Evolutionary conservation across 441 rosid genomes (phyloP).

Genomic region (Erysimum pusillum): DNA sequence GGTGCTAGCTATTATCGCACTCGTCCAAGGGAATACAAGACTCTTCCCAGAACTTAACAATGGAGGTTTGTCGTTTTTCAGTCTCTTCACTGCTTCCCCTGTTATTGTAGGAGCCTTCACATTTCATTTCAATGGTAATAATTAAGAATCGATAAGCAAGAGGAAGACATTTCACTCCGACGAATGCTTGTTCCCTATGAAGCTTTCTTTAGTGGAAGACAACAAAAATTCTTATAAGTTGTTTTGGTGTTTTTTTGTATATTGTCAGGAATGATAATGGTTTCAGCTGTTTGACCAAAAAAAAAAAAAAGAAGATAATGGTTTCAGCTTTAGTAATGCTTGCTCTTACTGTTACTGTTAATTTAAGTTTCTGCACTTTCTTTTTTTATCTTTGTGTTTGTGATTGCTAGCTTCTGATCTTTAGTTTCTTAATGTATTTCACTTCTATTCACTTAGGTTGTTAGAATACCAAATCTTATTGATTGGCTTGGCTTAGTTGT

Average conservation of each 20-base stretch:
- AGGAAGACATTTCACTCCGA: conserved; percentile 36
- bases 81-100: conserved; percentile 88
- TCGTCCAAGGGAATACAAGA: conserved; percentile 70
- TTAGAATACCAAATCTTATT: no score
- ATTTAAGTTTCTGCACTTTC: no score
- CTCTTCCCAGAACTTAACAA: conserved; percentile 62
- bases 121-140: conserved; percentile 86
- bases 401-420: no score
- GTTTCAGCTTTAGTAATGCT: no score
- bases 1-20: conserved; percentile 68
- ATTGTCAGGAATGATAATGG: no score
- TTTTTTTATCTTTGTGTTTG: no score
- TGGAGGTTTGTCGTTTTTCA: conserved; percentile 60
- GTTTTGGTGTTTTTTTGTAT: conserved; percentile 71
- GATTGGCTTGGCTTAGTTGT: no score
- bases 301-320: no score
- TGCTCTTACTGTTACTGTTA: no score
- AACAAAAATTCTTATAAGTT: conserved; percentile 52
- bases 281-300: no score
- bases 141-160: conserved; percentile 19
- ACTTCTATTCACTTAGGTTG: no score
- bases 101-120: conserved; percentile 89
- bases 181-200: conserved; percentile 67
- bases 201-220: conserved; percentile 54
- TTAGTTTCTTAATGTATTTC: no score